Evolutionary conservation across 2,329 filamentous ascomycete species (phyloP), one percentile per base, ranked within the genome.

Genomic region (Penicillium sp.): DNA sequence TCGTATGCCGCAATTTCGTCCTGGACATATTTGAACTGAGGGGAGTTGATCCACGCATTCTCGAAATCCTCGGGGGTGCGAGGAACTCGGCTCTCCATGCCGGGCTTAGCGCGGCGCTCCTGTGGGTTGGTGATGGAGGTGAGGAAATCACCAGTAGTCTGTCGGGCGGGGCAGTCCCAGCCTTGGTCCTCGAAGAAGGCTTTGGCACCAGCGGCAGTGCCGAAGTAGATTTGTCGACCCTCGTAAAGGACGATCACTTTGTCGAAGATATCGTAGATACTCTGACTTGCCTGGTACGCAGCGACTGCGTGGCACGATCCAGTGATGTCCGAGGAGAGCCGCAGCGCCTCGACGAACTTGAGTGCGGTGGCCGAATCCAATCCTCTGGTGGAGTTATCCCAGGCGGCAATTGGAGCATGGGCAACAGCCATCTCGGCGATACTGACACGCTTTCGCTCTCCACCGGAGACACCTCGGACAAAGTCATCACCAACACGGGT

Each of bases 151-250:
- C 81, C 84, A 0, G 83, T 86, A 0, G 86, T 88, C 65, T 89
- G 86, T 4, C 87, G 79, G 2, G 79, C 67, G 0, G 86, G 85
- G 57, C 87, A 89, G 31, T 79, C 68, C 79, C 84, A 91, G 16
- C 88, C 88, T 68, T 87, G 81, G 3, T 79, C 74, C 63, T 88
- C 83, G 55, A 92, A 91, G 72, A 83, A 91, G 0, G 64, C 66
- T 57, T 81, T 85, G 0, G 88, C 88, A 1, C 76, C 69, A 2
- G 63, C 64, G 0, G 83, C 81, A 0, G 81, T 80, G 0, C 89
- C 89, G 58, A 86, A 91, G 75, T 84, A 92, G 63, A 92, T 90
- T 65, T 90, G 81, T 0, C 84, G 81, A 0, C 88, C 88, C 60
- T 90, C 86, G 64, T 91, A 89, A 0, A 91, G 75, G 0, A 92